Evolutionary conservation across 129 eudicot genomes (phyloP).

Genomic region (Heracleum sosnowskyi): DNA sequence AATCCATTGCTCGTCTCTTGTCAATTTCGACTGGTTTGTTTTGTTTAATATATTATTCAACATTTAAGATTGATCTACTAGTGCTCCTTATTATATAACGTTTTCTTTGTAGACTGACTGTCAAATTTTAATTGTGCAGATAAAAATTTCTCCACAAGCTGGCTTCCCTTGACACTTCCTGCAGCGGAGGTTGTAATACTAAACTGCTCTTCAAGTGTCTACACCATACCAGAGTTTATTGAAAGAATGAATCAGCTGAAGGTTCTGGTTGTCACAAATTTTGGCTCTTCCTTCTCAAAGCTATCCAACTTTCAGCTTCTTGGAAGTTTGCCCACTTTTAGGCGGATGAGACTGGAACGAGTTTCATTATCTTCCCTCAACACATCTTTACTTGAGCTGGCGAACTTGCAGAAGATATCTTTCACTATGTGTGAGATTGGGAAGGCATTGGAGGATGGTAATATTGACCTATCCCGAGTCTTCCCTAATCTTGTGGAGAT

Average conservation of each 20-base stretch:
- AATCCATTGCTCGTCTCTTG: not conserved
- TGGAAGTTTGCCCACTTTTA: conserved; percentile 16
- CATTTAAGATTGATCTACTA: not conserved
- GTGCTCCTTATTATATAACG: not conserved
- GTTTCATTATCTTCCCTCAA: conserved; percentile 26
- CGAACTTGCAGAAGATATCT: conserved; percentile 38
- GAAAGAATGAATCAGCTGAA: conserved; percentile 23
- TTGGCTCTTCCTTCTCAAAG: conserved; percentile 17
- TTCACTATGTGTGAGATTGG: conserved; percentile 40
- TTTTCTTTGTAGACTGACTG: not conserved
- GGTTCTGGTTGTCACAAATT: conserved; percentile 33
- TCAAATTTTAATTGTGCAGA: conserved; percentile 18
- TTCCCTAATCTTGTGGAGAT: conserved; percentile 32
- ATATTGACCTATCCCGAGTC: conserved; percentile 9
- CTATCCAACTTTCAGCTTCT: not conserved
- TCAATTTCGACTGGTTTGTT: conserved; percentile 15
- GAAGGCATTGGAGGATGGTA: conserved; percentile 21
- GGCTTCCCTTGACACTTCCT: conserved; percentile 41
- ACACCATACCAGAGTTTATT: conserved; percentile 30
- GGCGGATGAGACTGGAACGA: conserved; percentile 36
- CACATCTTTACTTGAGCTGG: conserved; percentile 15
- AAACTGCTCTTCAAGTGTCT: conserved; percentile 22
- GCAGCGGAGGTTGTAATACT: conserved; percentile 32
- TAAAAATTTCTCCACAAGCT: conserved; percentile 27
- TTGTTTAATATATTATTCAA: not conserved